Evolutionary conservation across 768 basidiomycete species (phyloP), one percentile per base, ranked within the genome.

Genomic region (Tubosaeta sp.): DNA sequence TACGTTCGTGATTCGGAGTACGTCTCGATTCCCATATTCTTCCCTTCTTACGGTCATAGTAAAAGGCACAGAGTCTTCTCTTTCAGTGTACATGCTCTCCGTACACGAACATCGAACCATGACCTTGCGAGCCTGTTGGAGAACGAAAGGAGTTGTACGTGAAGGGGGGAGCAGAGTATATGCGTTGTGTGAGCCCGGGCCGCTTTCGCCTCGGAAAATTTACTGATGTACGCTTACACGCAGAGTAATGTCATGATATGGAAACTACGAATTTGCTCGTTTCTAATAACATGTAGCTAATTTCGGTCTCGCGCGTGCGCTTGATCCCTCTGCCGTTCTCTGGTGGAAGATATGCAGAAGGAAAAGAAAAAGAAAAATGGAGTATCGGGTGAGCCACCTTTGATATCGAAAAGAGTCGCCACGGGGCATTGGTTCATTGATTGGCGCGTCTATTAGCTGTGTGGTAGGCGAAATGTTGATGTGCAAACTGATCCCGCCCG

Each of bases 61-160:
- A 44, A 39, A 56, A 86, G 85, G 86, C 65, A 86, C 76, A 53
- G 80, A 85, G 43, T 65, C 69, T 12, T 83, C 87, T 22, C 73
- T 91, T 49, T 91, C 90, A 5, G 91, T 97, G 13, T 97, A 91
- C 71, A 97, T 98, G 93, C 38, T 99, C 97, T 64, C 97, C 97
- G 0, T 99, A 97, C 72, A 98, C n/a, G n/a, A n/a, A n/a, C n/a
- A n/a, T n/a, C 98, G 97, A 95, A 98, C 63, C 95, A 99, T 63
- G 97, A 99, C 71, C 82, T 99, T 12, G 93, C 95, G 2, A 97
- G 97, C 3, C 69, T 98, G 35, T 73, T 99, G 54, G 91, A 95
- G 70, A 97, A 98, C 64, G 86, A 90, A 54, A 81, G 88, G 26
- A 98, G 72, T 74, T 95, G 27, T 95, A 97, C 69, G 90, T 95